phyloP scores from a whole-genome alignment of 345 rosid species.

The Corchorus capsularis region DNA sequence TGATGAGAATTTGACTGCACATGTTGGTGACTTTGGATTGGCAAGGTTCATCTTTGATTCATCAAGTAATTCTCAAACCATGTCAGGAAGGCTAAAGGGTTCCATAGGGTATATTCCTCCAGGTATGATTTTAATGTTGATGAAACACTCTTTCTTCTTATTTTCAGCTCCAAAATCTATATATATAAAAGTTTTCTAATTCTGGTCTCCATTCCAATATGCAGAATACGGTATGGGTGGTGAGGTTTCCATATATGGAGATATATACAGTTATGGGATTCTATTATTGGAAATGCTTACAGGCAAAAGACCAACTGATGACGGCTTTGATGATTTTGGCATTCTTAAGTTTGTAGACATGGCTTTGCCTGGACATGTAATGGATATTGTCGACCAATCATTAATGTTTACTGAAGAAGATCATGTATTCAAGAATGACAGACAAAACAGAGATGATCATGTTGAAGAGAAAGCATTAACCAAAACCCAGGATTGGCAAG shows the following conservation, averaged over 20 bases:
- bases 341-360: conserved; percentile 16
- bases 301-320: conserved; percentile 23
- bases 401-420: neutral
- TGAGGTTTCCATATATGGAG: conserved; percentile 21
- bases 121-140: conserved; percentile 24
- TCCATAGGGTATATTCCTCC: conserved; percentile 56
- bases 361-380: conserved; percentile 9
- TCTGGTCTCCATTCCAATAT: neutral
- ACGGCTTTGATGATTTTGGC: neutral
- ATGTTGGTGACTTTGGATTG: conserved; percentile 51
- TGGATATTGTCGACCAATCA: too few species aligned
- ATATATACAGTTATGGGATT: conserved; percentile 32
- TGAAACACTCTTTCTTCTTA: neutral
- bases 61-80: conserved; percentile 24
- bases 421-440: neutral
- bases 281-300: conserved; percentile 30
- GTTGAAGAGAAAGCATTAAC: conserved; percentile 16
- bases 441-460: neutral
- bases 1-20: conserved; percentile 39
- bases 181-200: neutral
- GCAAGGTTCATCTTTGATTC: conserved; percentile 35
- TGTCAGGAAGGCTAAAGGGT: conserved; percentile 45
- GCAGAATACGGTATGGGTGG: conserved; percentile 30
- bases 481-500: neutral
- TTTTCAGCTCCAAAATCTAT: neutral